Evolutionary conservation across 2,329 filamentous ascomycete genomes (phyloP).

Genomic region (Paecilomyces dactylethromorphus): DNA sequence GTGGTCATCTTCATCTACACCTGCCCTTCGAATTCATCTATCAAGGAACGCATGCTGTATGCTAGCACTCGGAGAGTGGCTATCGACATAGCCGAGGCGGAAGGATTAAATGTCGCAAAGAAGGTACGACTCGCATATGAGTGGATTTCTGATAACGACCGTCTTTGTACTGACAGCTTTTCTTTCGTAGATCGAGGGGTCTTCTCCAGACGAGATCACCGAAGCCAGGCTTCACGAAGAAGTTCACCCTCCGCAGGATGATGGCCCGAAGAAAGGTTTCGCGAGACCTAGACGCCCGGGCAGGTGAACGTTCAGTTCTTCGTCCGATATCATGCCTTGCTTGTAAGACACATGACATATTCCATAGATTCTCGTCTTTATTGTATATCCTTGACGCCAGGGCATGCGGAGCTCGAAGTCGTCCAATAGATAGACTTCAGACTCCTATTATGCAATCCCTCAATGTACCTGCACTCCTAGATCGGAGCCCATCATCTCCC

Average conservation of each 20-base stretch:
- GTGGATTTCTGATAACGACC: not conserved
- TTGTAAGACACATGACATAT: not conserved
- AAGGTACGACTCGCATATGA: constrained; percentile 35
- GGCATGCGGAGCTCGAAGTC: not conserved
- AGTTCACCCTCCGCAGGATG: constrained; percentile 44
- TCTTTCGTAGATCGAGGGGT: constrained; percentile 48
- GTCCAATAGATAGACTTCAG: not conserved
- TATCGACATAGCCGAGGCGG: constrained; percentile 48
- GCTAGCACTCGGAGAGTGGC: constrained; percentile 52
- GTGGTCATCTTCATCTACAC: constrained; percentile 58
- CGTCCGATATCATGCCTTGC: not conserved
- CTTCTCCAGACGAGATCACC: constrained; percentile 52
- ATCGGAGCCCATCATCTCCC: not conserved
- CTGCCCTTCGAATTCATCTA: constrained; percentile 54
- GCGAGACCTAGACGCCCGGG: constrained; percentile 60
- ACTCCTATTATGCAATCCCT: not conserved
- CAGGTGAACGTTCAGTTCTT: constrained; percentile 22
- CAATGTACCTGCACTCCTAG: not conserved
- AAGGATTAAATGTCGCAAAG: constrained; percentile 52
- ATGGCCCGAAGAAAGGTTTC: constrained; percentile 47
- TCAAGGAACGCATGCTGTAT: constrained; percentile 62
- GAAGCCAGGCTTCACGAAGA: constrained; percentile 47
- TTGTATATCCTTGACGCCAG: not conserved
- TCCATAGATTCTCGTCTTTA: not conserved
- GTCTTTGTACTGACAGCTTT: constrained; percentile 11